A percentile compares a stretch with the other conserved stretches of the same genome.
Conservation (phyloP, 2,329 filamentous ascomycete genomes). For the Trichoderma harzianum region DNA sequence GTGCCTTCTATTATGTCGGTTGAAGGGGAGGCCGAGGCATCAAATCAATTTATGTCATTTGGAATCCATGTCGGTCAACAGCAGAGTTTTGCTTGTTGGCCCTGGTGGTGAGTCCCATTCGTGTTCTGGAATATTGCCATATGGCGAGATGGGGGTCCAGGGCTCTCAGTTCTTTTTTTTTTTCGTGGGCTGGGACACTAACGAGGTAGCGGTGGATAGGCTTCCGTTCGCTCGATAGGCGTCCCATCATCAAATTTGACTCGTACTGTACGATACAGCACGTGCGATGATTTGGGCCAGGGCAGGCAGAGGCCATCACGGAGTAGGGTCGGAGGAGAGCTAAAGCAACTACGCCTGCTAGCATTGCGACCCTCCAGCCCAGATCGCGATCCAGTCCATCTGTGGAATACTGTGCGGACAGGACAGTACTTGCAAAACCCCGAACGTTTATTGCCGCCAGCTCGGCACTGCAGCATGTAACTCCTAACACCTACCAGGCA, state of each 20-base stretch:
- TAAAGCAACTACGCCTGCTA: background rate
- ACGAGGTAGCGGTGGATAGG: background rate
- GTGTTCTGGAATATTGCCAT: background rate
- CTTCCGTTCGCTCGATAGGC: background rate
- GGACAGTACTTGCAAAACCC: background rate
- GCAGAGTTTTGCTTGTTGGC: background rate
- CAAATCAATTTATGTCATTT: background rate
- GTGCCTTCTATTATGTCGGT: background rate
- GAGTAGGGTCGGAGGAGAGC: background rate
- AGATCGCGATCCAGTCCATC: slow-evolving; percentile 10
- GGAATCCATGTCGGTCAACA: background rate
- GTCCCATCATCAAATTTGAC: background rate
- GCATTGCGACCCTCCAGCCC: background rate
- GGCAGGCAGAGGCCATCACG: background rate
- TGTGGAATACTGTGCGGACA: slow-evolving; percentile 3
- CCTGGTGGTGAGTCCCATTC: background rate
- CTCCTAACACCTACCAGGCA: background rate
- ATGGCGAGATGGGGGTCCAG: background rate
- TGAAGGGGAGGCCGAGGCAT: background rate
- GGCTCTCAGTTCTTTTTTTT: background rate
- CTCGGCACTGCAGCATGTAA: background rate
- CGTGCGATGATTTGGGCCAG: background rate
- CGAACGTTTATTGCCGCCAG: background rate
- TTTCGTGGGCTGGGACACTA: background rate
- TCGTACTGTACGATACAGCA: background rate